Conservation (phyloP, 129 eudicot genomes). For the Silybum marianum region DNA sequence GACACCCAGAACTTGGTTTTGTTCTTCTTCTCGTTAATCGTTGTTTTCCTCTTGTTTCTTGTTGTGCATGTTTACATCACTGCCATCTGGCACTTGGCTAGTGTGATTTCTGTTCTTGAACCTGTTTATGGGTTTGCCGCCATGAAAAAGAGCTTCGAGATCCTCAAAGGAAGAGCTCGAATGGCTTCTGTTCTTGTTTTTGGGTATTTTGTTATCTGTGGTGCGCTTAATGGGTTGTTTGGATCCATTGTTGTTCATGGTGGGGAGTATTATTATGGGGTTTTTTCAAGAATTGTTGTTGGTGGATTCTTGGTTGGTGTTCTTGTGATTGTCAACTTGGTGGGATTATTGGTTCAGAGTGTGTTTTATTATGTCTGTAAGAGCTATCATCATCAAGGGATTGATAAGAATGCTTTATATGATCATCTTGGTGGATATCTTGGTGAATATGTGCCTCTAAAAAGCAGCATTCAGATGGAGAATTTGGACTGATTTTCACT, state of each 20-base stretch:
- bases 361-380: slow-evolving; percentile 93
- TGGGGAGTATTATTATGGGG: slow-evolving; percentile 55
- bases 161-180: slow-evolving; percentile 57
- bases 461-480: slow-evolving; percentile 97
- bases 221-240: slow-evolving; percentile 64
- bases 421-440: slow-evolving; percentile 94
- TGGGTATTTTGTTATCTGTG: slow-evolving; percentile 66
- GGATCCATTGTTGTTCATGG: slow-evolving; percentile 78
- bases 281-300: slow-evolving; percentile 62
- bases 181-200: slow-evolving; percentile 66
- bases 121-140: slow-evolving; percentile 74
- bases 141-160: slow-evolving; percentile 76
- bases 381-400: slow-evolving; percentile 81
- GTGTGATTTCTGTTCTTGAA: slow-evolving; percentile 84
- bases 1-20: slow-evolving; percentile 55
- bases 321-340: slow-evolving; percentile 78
- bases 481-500: slow-evolving; percentile 54
- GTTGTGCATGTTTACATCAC: slow-evolving; percentile 84
- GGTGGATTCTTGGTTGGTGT: slow-evolving; percentile 93
- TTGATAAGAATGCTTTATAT: slow-evolving; percentile 74
- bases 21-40: slow-evolving; percentile 50
- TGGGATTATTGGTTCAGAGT: slow-evolving; percentile 85
- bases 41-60: slow-evolving; percentile 56
- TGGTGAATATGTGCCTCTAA: slow-evolving; percentile 93
- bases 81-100: slow-evolving; percentile 85